Evolutionary conservation across 208 protist species (phyloP).

Genomic region (Leishmania major): DNA sequence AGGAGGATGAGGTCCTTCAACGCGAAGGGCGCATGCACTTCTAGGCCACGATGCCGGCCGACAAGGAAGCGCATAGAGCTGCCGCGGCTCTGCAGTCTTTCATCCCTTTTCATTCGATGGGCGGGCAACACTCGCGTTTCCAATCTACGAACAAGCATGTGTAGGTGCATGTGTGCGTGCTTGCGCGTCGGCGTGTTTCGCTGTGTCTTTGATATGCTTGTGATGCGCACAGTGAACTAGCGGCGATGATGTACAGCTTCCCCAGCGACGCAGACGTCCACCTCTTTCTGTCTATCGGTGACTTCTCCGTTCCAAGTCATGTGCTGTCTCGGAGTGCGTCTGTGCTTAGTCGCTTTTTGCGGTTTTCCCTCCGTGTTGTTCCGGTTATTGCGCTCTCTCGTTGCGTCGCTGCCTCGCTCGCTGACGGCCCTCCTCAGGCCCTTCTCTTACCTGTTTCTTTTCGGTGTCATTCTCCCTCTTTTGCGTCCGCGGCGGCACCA

Average conservation of each 20-base stretch:
- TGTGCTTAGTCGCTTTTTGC: not conserved
- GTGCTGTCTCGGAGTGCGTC: not conserved
- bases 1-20: constrained; percentile 76
- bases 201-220: not conserved
- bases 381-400: not conserved
- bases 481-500: not conserved
- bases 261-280: not conserved
- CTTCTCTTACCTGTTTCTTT: not conserved
- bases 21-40: constrained; percentile 42
- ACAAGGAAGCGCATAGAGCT: not conserved
- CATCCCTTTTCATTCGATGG: not conserved
- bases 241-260: constrained; percentile 4
- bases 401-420: not conserved
- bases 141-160: not conserved
- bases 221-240: not conserved
- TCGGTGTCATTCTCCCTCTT: not conserved
- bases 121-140: not conserved
- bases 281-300: not conserved
- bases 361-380: not conserved
- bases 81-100: not conserved
- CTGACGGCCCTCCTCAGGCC: not conserved
- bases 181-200: not conserved
- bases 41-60: not conserved
- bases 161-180: not conserved
- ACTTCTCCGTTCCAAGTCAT: not conserved